phyloP scores from a whole-genome alignment of 305 asterid species.

The Stenogyne calaminthoides region DNA sequence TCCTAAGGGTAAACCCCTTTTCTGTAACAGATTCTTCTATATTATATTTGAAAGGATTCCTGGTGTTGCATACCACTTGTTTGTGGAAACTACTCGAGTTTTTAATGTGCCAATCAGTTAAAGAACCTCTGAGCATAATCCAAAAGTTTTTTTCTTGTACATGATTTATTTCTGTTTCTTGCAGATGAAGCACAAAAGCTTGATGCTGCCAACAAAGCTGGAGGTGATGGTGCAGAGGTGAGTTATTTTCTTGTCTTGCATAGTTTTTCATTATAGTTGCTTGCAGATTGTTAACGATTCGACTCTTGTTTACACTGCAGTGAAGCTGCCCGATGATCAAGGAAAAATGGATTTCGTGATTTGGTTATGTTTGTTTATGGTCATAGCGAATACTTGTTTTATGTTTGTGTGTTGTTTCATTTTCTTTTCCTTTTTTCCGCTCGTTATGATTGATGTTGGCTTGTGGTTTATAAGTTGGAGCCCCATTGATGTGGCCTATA shows the following conservation, averaged over 20 bases:
- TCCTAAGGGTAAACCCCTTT: neutral
- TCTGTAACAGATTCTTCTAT: neutral
- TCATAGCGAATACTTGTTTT: slow-evolving; percentile 36
- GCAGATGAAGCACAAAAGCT: slow-evolving; percentile 65
- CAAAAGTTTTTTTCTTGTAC: slow-evolving; percentile 3
- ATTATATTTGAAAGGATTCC: neutral
- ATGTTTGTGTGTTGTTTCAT: slow-evolving; percentile 35
- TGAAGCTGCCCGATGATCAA: slow-evolving; percentile 42
- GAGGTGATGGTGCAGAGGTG: slow-evolving; percentile 73
- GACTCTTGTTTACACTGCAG: slow-evolving; percentile 43
- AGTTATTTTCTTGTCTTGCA: slow-evolving; percentile 11
- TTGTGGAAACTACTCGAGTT: neutral
- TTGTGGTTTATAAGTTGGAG: slow-evolving; percentile 39
- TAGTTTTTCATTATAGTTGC: neutral
- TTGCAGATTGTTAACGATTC: neutral
- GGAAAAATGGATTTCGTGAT: slow-evolving; percentile 31
- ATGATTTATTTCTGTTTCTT: slow-evolving; percentile 22
- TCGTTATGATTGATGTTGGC: slow-evolving; percentile 35
- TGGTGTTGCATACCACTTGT: neutral
- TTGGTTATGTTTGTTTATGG: slow-evolving; percentile 33
- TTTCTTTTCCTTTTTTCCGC: slow-evolving; percentile 9
- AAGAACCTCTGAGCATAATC: neutral
- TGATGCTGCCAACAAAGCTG: slow-evolving; percentile 56
- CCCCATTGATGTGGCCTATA: slow-evolving; percentile 46
- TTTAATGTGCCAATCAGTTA: neutral